phyloP scores from a whole-genome alignment of 495 filamentous ascomycete species.

The Trichoderma erinaceum region DNA sequence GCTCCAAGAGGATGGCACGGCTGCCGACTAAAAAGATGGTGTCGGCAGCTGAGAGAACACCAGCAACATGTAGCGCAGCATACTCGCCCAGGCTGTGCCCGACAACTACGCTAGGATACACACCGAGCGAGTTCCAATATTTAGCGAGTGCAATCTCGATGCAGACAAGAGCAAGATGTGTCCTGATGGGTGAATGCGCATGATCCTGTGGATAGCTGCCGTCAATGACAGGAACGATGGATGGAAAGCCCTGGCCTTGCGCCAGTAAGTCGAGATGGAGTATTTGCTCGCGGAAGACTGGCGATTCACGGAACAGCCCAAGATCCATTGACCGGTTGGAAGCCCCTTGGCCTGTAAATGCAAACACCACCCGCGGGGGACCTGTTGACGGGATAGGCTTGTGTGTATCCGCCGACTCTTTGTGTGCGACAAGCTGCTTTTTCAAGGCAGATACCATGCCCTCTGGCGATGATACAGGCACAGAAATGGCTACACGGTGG shows the following conservation, averaged over 20 bases:
- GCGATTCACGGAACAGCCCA: neutral
- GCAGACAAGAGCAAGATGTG: slow-evolving; percentile 70
- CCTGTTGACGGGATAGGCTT: neutral
- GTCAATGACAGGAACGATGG: neutral
- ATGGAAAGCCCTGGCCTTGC: neutral
- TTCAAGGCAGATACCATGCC: neutral
- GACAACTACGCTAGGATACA: slow-evolving; percentile 68
- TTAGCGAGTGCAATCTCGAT: slow-evolving; percentile 81
- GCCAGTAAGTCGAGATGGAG: neutral
- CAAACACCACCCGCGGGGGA: slow-evolving; percentile 42
- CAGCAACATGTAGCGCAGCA: slow-evolving; percentile 74
- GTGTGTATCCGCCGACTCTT: neutral
- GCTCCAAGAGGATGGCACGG: slow-evolving; percentile 67
- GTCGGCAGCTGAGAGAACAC: slow-evolving; percentile 71
- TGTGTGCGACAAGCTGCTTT: neutral
- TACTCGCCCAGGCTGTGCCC: slow-evolving; percentile 89
- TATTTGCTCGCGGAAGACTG: neutral
- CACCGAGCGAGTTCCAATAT: slow-evolving; percentile 73
- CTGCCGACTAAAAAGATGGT: slow-evolving; percentile 74
- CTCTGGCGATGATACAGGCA: slow-evolving; percentile 42
- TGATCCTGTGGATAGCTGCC: no score
- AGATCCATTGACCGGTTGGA: slow-evolving; percentile 24
- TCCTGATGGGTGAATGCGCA: slow-evolving; percentile 37
- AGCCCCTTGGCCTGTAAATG: slow-evolving; percentile 69
- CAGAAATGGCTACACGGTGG: slow-evolving; percentile 59